Evolutionary conservation across 306 rosid genomes (phyloP).

Genomic region (Canavalia gladiata): DNA sequence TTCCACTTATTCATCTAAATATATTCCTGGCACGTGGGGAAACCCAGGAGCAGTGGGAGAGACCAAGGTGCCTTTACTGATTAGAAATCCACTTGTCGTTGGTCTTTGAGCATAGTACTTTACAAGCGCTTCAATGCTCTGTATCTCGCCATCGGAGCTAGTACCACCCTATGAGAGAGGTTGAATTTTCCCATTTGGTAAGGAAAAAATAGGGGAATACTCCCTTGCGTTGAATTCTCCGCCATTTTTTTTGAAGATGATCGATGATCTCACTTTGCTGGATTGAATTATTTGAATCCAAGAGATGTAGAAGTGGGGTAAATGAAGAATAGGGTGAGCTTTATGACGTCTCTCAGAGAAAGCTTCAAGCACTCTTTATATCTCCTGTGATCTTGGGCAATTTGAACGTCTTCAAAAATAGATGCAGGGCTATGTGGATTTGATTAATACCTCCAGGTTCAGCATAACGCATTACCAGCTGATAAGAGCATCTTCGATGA

Average conservation of each 20-base stretch:
- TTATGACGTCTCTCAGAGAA: too few relatives aligned
- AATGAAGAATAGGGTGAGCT: too few relatives aligned
- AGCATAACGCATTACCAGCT: too few relatives aligned
- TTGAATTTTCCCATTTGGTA: constrained; percentile 55
- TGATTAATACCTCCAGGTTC: too few relatives aligned
- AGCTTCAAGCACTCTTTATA: too few relatives aligned
- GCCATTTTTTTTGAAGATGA: constrained; percentile 47
- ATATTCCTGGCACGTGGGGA: constrained; percentile 65
- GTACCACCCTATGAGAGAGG: constrained; percentile 59
- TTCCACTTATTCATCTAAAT: constrained; percentile 64
- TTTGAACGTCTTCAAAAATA: too few relatives aligned
- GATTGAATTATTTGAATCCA: too few relatives aligned
- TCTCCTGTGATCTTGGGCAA: too few relatives aligned
- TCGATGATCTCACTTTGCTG: too few relatives aligned
- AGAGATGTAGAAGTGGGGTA: too few relatives aligned
- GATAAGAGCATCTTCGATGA: too few relatives aligned
- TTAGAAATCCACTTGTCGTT: constrained; percentile 55
- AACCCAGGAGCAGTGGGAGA: constrained; percentile 59
- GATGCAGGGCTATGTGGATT: too few relatives aligned
- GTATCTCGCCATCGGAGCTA: constrained; percentile 65
- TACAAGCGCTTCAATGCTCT: constrained; percentile 53
- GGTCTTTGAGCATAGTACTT: constrained; percentile 57
- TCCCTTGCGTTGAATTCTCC: constrained; percentile 41
- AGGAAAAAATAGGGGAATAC: constrained; percentile 63
- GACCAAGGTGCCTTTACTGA: constrained; percentile 58